Evolutionary conservation across 78 protist species (phyloP).

Genomic region (Bigelowiella natans): DNA sequence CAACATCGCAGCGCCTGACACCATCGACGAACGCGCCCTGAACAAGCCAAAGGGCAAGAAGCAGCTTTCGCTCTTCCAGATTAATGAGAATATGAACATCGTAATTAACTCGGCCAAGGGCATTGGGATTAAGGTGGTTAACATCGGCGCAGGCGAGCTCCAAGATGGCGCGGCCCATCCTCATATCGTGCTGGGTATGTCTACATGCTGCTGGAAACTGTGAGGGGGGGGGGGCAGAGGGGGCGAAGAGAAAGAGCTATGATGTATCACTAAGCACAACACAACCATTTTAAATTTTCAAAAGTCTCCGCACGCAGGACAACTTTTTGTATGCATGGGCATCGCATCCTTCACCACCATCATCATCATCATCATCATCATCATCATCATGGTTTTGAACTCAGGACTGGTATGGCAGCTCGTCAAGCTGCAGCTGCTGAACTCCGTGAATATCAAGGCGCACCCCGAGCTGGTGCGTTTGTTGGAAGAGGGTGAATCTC

Average conservation of each 20-base stretch:
- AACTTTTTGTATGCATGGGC: no score
- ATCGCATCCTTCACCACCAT: background rate
- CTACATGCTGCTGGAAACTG: no score
- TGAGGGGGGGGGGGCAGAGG: no score
- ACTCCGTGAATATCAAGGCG: constrained; percentile 56
- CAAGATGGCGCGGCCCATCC: background rate
- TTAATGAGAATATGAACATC: constrained; percentile 22
- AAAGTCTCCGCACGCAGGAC: no score
- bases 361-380: background rate
- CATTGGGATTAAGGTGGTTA: constrained; percentile 74
- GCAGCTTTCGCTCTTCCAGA: background rate
- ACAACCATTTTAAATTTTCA: no score
- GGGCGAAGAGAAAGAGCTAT: no score
- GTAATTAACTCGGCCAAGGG: constrained; percentile 74
- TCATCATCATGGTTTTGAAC: constrained; percentile 58
- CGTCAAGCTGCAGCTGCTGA: constrained; percentile 56
- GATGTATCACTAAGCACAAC: no score
- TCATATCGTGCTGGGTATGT: background rate
- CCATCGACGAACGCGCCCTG: constrained; percentile 57
- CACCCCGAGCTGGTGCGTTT: constrained; percentile 83
- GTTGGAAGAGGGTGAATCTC: constrained; percentile 71
- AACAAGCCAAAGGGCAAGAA: background rate
- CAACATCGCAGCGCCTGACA: constrained; percentile 32
- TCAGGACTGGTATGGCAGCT: constrained; percentile 90
- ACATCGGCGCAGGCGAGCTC: constrained; percentile 70